phyloP scores from a whole-genome alignment of 805 yeast genomes.

The Kodamaea kakaduensis region DNA sequence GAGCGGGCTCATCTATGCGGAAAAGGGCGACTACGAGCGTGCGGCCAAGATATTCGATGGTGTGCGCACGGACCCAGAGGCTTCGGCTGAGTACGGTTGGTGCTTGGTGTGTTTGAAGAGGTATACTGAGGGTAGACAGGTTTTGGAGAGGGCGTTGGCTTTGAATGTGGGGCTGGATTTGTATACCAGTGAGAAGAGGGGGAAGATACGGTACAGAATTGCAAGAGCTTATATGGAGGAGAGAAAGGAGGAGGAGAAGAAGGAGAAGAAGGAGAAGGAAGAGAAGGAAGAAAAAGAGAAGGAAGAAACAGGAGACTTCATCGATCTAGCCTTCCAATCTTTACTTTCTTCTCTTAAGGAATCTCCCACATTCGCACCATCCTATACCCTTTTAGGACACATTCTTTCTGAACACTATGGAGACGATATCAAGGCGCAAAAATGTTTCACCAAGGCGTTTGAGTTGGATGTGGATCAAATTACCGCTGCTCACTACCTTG shows the following conservation, averaged over 20 bases:
- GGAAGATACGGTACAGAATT: slow-evolving; percentile 65
- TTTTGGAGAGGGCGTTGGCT: slow-evolving; percentile 42
- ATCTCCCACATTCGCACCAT: slow-evolving; percentile 64
- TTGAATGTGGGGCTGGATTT: slow-evolving; percentile 48
- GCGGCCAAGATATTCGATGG: slow-evolving; percentile 53
- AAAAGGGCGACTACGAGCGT: slow-evolving; percentile 50
- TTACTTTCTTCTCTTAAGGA: slow-evolving; percentile 62
- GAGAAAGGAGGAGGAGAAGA: background rate
- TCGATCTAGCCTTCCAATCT: slow-evolving; percentile 18
- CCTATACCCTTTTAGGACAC: slow-evolving; percentile 77
- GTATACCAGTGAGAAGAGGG: slow-evolving; percentile 51
- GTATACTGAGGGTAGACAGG: slow-evolving; percentile 47
- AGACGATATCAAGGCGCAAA: slow-evolving; percentile 68
- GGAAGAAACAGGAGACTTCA: background rate
- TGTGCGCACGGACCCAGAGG: slow-evolving; percentile 61
- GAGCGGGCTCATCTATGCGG: slow-evolving; percentile 71
- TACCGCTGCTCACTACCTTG: slow-evolving; percentile 68
- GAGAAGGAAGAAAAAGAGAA: background rate
- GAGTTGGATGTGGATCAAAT: slow-evolving; percentile 78
- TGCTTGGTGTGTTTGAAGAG: slow-evolving; percentile 57
- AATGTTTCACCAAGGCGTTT: slow-evolving; percentile 85
- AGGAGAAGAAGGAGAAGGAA: background rate
- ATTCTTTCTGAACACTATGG: slow-evolving; percentile 57
- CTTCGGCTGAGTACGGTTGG: slow-evolving; percentile 74
- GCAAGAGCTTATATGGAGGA: slow-evolving; percentile 1